These are phyloP conservation scores for Geotrichum australiense DNA, from an alignment of 1,139 yeast genomes.

Conservation along the genomic window DNA sequence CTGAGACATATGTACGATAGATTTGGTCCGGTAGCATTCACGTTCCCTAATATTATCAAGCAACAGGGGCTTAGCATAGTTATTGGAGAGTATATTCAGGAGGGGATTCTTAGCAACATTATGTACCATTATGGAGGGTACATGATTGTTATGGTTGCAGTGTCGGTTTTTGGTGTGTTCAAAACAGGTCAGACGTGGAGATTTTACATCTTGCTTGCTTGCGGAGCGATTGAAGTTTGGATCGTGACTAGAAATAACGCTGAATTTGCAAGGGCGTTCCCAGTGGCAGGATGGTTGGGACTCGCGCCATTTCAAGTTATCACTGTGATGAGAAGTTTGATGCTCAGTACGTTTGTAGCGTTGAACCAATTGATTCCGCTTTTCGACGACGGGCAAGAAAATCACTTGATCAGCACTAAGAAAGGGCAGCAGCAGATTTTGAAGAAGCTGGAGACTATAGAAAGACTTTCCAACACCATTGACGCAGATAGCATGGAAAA, in stretches of 20 bases:
- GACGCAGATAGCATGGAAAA: conserved; percentile 14
- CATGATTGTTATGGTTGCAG: conserved; percentile 20
- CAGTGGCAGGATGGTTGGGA: conserved; percentile 17
- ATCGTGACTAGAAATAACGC: conserved; percentile 23
- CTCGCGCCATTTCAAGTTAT: conserved; percentile 23
- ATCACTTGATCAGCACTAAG: conserved; percentile 6
- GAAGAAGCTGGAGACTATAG: conserved; percentile 15
- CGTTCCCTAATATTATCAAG: conserved; percentile 12
- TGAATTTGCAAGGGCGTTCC: conserved; percentile 13
- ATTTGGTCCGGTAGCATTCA: conserved; percentile 25
- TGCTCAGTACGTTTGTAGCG: conserved; percentile 18
- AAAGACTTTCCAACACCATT: conserved; percentile 8
- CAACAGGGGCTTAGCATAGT: conserved; percentile 6
- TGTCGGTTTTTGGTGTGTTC: conserved; percentile 23
- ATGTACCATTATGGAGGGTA: conserved; percentile 23
- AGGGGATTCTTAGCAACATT: conserved; percentile 21
- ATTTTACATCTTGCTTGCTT: conserved; percentile 20
- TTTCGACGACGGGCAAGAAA: conserved; percentile 7
- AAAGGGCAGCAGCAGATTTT: conserved; percentile 13
- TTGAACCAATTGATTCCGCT: conserved; percentile 19
- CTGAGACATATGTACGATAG: conserved; percentile 33
- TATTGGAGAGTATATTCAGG: conserved; percentile 11
- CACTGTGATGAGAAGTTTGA: conserved; percentile 18
- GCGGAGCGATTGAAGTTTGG: conserved; percentile 22
- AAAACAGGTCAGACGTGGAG: conserved; percentile 28